These are phyloP conservation scores for Macrophomina tecta DNA, from an alignment of 2,329 filamentous ascomycete species.

Conservation along the genomic window DNA sequence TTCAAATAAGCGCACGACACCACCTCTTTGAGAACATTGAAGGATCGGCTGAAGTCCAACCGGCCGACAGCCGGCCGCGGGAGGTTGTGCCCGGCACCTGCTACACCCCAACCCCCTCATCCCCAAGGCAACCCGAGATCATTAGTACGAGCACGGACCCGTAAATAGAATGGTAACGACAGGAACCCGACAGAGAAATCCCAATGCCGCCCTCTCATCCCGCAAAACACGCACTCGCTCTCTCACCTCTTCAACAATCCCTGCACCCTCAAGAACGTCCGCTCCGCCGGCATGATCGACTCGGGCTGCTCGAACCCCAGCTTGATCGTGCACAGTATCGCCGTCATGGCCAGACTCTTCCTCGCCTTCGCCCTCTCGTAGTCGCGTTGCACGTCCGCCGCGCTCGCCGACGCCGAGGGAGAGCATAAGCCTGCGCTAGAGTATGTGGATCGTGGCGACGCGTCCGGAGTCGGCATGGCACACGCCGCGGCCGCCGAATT, in stretches of 20 bases:
- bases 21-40: too few species aligned
- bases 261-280: constrained; percentile 26
- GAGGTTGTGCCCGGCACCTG: too few species aligned
- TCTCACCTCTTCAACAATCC: constrained; percentile 18
- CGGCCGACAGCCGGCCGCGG: too few species aligned
- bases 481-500: neutral
- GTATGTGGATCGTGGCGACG: neutral
- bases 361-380: constrained; percentile 18
- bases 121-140: too few species aligned
- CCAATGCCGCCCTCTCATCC: neutral
- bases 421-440: neutral
- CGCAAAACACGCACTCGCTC: neutral
- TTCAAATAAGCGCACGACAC: too few species aligned
- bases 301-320: constrained; percentile 16
- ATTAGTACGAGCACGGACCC: too few species aligned
- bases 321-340: constrained; percentile 9
- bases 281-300: constrained; percentile 11
- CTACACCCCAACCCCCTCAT: too few species aligned
- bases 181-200: neutral
- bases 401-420: neutral
- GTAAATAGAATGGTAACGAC: neutral
- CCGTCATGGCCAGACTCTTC: constrained; percentile 19
- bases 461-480: neutral
- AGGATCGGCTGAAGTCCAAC: too few species aligned
- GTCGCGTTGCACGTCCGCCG: constrained; percentile 10